A percentile compares a stretch with the other conserved stretches of the same genome.
Conservation (phyloP, 2,329 filamentous ascomycete genomes). For the Diaporthe eres region DNA sequence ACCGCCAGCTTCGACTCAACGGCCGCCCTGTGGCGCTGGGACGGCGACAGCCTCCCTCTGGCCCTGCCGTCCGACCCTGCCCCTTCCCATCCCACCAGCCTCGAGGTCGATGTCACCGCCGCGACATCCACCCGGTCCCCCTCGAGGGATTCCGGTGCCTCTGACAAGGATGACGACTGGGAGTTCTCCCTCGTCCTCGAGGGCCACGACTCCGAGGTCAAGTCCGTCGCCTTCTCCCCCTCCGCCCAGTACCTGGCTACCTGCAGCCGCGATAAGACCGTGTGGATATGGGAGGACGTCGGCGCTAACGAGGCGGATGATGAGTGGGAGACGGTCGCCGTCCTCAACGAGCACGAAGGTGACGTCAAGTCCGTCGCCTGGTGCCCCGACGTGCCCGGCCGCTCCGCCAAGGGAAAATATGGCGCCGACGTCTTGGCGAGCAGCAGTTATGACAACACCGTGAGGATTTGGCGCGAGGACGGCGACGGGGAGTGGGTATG, state of each 20-base stretch:
- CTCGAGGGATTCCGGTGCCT: slow-evolving; percentile 51
- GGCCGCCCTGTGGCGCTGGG: slow-evolving; percentile 85
- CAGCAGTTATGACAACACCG: slow-evolving; percentile 94
- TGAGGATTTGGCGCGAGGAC: slow-evolving; percentile 91
- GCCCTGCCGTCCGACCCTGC: slow-evolving; percentile 42
- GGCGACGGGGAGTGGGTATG: slow-evolving; percentile 92
- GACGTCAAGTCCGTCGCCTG: slow-evolving; percentile 96
- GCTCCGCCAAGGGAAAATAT: slow-evolving; percentile 62
- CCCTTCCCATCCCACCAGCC: slow-evolving; percentile 44
- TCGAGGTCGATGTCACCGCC: slow-evolving; percentile 61
- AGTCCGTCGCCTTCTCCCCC: slow-evolving; percentile 81
- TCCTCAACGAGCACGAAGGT: slow-evolving; percentile 92
- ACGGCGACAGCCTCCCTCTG: slow-evolving; percentile 57
- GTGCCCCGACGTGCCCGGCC: slow-evolving; percentile 79
- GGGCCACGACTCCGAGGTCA: slow-evolving; percentile 95
- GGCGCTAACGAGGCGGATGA: slow-evolving; percentile 81
- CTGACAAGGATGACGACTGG: slow-evolving; percentile 75
- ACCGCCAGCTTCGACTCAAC: slow-evolving; percentile 96
- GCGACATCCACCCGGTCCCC: slow-evolving; percentile 44
- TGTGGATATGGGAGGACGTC: slow-evolving; percentile 99
- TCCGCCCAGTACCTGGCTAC: slow-evolving; percentile 87
- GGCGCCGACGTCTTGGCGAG: slow-evolving; percentile 84
- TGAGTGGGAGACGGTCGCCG: slow-evolving; percentile 96
- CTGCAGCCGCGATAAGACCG: slow-evolving; percentile 91
- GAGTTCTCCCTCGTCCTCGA: slow-evolving; percentile 93